phyloP scores from a whole-genome alignment of 257 asterid genomes.

The Lithospermum erythrorhizon region DNA sequence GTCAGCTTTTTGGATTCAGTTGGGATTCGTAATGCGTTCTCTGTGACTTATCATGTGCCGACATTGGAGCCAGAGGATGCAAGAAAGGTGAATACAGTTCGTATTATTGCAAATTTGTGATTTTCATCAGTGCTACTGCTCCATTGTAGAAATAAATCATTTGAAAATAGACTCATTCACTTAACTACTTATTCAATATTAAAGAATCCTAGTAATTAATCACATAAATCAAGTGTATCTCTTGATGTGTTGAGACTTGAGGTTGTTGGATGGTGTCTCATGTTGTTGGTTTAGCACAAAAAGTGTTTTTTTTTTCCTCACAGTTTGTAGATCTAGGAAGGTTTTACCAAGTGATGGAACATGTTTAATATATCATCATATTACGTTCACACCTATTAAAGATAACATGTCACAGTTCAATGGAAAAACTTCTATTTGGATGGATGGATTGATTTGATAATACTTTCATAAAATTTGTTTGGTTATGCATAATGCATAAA shows the following conservation, averaged over 20 bases:
- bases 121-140: no score
- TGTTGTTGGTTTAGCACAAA: neutral
- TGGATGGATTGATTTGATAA: neutral
- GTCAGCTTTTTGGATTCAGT: constrained; percentile 64
- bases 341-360: neutral
- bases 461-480: no score
- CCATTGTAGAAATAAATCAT: neutral
- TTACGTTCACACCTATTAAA: no score
- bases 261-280: no score
- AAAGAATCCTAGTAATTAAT: no score
- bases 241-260: neutral
- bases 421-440: neutral
- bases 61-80: constrained; percentile 76
- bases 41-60: constrained; percentile 79
- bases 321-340: neutral
- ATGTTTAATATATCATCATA: no score
- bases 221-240: no score
- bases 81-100: constrained; percentile 45
- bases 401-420: no score
- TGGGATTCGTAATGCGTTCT: constrained; percentile 72
- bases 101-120: neutral
- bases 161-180: neutral
- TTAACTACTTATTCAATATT: neutral
- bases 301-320: no score
- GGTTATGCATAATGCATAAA: no score